phyloP scores from a whole-genome alignment of 1,284 basidiomycete species.

The Naganishia liquefaciens region DNA sequence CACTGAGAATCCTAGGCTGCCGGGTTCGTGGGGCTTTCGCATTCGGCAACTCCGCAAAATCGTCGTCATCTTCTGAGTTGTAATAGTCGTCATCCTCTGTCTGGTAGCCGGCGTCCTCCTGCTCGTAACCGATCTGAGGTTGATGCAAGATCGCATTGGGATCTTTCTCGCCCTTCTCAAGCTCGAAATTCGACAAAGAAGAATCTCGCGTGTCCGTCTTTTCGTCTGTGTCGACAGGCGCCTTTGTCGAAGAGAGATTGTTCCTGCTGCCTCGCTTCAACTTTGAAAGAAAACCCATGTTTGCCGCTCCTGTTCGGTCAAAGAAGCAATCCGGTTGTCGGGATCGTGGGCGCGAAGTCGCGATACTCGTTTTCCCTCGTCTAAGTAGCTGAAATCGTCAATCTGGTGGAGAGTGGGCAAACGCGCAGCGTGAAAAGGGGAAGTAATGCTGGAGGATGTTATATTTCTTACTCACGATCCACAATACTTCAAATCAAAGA shows the following conservation, averaged over 20 bases:
- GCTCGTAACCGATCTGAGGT: background rate
- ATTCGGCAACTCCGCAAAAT: conserved; percentile 5
- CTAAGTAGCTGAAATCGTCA: no score
- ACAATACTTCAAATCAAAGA: no score
- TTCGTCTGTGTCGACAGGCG: conserved; percentile 1
- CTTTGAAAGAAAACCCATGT: conserved; percentile 13
- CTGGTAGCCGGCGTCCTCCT: conserved; percentile 14
- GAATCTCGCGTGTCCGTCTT: conserved; percentile 5
- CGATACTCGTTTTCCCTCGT: no score
- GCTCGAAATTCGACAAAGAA: conserved; percentile 5
- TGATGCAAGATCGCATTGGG: conserved; percentile 5
- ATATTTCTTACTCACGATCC: no score
- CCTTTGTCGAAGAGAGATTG: background rate
- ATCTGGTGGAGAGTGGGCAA: no score
- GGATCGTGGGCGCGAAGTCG: no score
- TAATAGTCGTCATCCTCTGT: conserved; percentile 15
- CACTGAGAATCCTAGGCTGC: conserved; percentile 36
- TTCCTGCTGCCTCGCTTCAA: background rate
- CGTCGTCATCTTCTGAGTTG: conserved; percentile 10
- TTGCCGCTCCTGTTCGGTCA: background rate
- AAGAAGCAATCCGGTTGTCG: background rate
- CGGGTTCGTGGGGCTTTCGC: conserved; percentile 3
- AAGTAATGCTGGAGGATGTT: no score
- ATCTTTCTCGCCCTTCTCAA: conserved; percentile 9
- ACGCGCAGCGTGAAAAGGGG: no score